Evolutionary conservation across 129 eudicot genomes (phyloP).

Genomic region (Chrysanthemum seticuspe): DNA sequence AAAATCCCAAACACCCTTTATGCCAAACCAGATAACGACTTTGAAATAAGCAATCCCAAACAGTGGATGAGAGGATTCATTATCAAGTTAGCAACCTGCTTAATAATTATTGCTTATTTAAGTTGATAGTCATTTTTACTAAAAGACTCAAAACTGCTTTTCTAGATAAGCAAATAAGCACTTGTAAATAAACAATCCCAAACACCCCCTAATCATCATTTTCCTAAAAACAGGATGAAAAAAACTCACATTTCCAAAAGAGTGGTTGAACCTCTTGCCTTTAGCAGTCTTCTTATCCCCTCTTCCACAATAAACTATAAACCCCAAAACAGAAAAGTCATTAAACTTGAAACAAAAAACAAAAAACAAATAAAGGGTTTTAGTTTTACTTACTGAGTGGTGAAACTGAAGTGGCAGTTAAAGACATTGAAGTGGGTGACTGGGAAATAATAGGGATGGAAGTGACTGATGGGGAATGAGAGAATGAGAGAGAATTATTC

Average conservation of each 20-base stretch:
- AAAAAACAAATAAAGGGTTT: background rate
- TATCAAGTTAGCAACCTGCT: no score
- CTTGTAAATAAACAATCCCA: no score
- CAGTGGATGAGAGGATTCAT: no score
- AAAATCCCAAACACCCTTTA: no score
- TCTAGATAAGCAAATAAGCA: no score
- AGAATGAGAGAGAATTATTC: slow-evolving; percentile 35
- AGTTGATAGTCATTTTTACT: no score
- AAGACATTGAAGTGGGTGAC: slow-evolving; percentile 28
- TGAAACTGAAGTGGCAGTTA: slow-evolving; percentile 29
- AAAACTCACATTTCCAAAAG: slow-evolving; percentile 81
- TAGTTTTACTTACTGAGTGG: slow-evolving; percentile 32
- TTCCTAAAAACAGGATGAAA: background rate
- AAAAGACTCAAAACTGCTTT: no score
- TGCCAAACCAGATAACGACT: no score
- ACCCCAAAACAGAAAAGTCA: no score
- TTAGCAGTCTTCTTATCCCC: slow-evolving; percentile 91
- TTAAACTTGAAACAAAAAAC: no score
- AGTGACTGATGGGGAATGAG: slow-evolving; percentile 30
- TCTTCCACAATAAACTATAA: slow-evolving; percentile 74
- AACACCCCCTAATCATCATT: background rate
- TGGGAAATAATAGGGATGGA: slow-evolving; percentile 39
- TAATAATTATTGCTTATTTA: no score
- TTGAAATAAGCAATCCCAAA: no score
- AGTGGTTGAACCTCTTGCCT: slow-evolving; percentile 90